Base-by-base conservation (phyloP, 164 flowering plant species). In the Vitis cinerea region DNA sequence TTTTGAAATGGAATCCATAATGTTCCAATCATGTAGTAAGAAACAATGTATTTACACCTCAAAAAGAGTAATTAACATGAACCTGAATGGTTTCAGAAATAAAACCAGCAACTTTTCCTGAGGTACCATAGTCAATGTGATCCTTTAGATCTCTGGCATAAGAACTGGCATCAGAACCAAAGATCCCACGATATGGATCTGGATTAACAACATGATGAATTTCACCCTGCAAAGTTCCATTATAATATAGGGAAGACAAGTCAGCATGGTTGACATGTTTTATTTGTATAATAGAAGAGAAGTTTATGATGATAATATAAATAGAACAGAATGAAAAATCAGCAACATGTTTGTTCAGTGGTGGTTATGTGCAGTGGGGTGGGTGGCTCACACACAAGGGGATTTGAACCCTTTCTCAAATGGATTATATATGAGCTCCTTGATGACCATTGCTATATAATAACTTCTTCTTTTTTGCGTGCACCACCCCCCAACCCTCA, bases 31-130 rank as follows among this genome's bases (percentile, higher is more conserved):
- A 13, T 1, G 44, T 16, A 14, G 51, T 50, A 12, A 10, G 47
- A 67, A 67, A 19, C 1, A 50, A 10, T 14, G 59, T 68, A 52
- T 23, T 59, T 31, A 19, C 10, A 55, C 48, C 72, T 17, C 8
- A 44, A 10, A 17, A 37, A 17, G 12, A 64, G 51, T 6, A 27
- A 44, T 13, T 10, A n/a, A 61, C 69, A 12, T 6, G 15, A 63
- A 89, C 99, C 97, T 95, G 99, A 75, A 95, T 87, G 65, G 99
- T 93, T 83, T 95, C 99, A 64, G 99, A 88, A 75, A 95, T 91
- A 81, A 95, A 95, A 55, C 99, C 99, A 73, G 97, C 99, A 67
- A 95, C 89, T 74, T 81, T 89, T 69, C 99, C 99, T 27, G 97
- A 83, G 67, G 91, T 91, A 4, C 99, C 98, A 83, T 72, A 92